A percentile compares a stretch with the other conserved stretches of the same genome.
These are phyloP conservation scores for Diatrype stigma DNA, from an alignment of 2,329 filamentous ascomycete species.

Conservation along the genomic window DNA sequence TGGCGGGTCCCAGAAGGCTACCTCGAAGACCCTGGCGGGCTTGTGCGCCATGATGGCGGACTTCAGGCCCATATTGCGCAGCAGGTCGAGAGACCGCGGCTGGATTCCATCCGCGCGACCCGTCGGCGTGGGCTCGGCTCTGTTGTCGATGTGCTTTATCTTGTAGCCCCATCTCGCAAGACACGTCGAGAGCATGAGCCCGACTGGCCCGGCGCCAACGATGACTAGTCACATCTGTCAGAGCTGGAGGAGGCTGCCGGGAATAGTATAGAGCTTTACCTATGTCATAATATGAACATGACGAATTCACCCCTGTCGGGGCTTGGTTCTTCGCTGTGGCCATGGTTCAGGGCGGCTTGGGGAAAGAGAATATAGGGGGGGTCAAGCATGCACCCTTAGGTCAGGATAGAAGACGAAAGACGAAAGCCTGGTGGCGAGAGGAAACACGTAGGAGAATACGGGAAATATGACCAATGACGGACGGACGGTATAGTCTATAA, in stretches of 20 bases:
- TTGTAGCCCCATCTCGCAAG: constrained; percentile 90
- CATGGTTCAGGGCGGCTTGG: not conserved
- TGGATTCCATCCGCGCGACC: constrained; percentile 91
- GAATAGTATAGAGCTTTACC: constrained; percentile 27
- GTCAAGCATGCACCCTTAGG: not conserved
- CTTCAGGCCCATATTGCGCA: constrained; percentile 88
- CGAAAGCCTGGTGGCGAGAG: not conserved
- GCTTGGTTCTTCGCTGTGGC: constrained; percentile 18
- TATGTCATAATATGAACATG: constrained; percentile 41
- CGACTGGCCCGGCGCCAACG: constrained; percentile 83
- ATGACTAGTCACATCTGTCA: constrained; percentile 56
- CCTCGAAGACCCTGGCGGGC: constrained; percentile 79
- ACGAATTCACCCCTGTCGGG: constrained; percentile 9
- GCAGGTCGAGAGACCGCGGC: constrained; percentile 78
- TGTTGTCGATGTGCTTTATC: constrained; percentile 92
- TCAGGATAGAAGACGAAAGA: not conserved
- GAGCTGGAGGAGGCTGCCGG: not conserved
- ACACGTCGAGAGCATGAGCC: constrained; percentile 81
- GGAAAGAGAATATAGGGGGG: not conserved
- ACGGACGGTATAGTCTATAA: no score
- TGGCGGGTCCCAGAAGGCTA: constrained; percentile 68
- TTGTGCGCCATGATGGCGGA: constrained; percentile 81
- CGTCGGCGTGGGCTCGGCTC: constrained; percentile 76
- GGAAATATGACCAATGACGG: no score
- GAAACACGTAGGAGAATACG: not conserved